Conservation (phyloP, 75 land plant species). For the Adiantum capillusveneris region DNA sequence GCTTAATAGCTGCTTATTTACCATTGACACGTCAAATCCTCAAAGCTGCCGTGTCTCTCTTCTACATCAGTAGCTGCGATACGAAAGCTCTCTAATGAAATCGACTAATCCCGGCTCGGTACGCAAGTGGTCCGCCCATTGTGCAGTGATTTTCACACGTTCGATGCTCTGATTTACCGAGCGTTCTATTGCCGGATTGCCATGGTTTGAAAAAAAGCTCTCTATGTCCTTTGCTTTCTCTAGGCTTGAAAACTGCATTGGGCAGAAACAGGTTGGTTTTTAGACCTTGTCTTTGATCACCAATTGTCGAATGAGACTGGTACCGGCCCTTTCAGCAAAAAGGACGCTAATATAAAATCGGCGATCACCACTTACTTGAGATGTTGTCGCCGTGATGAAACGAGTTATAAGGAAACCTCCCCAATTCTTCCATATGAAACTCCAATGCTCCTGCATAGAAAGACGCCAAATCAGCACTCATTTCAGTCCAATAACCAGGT, state of each 20-base stretch:
- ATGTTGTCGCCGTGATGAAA: conserved; percentile 48
- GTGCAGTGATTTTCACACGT: conserved; percentile 53
- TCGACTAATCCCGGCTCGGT: conserved; percentile 30
- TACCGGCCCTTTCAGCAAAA: background rate
- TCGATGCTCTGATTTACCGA: conserved; percentile 87
- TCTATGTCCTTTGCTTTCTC: conserved; percentile 71
- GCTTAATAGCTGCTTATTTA: too few relatives aligned
- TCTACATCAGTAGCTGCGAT: background rate
- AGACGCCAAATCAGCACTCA: too few relatives aligned
- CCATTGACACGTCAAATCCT: too few relatives aligned
- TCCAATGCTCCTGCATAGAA: conserved; percentile 73
- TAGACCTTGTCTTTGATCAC: too few relatives aligned
- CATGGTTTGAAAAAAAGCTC: conserved; percentile 56
- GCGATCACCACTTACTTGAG: conserved; percentile 51
- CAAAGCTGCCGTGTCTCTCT: too few relatives aligned
- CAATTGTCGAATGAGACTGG: background rate
- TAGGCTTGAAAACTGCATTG: conserved; percentile 59
- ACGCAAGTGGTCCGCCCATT: conserved; percentile 60
- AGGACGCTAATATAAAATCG: background rate
- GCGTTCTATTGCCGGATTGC: conserved; percentile 51
- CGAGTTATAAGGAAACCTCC: conserved; percentile 59
- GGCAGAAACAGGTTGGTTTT: too few relatives aligned
- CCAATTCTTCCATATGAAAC: conserved; percentile 44
- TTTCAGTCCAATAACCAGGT: too few relatives aligned
- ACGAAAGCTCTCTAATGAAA: conserved; percentile 12